Percentiles rank a stretch among this genome's conserved stretches.
Conservation (phyloP, 2,329 filamentous ascomycete genomes). For the Aspergillus awamori region DNA sequence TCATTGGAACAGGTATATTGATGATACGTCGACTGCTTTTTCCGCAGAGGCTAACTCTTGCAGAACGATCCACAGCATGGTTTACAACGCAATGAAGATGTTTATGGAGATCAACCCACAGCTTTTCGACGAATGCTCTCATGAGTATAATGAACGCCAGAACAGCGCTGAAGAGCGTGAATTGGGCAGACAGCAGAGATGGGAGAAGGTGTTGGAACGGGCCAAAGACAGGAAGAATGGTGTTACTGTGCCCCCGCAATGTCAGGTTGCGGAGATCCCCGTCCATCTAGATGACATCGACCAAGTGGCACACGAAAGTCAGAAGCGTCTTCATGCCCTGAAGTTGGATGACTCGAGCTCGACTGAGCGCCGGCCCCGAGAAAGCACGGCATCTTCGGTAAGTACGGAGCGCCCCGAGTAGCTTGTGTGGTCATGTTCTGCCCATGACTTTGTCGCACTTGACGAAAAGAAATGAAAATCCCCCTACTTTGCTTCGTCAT, state of each 20-base stretch:
- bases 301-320: conserved; percentile 76
- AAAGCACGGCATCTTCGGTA: conserved; percentile 49
- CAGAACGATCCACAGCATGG: conserved; percentile 99
- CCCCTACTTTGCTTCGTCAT: conserved; percentile 28
- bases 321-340: conserved; percentile 84
- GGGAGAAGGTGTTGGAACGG: conserved; percentile 82
- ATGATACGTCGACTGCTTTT: neutral
- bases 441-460: conserved; percentile 26
- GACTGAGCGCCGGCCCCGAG: conserved; percentile 55
- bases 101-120: conserved; percentile 99
- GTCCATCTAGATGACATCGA: conserved; percentile 70
- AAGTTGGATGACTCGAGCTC: conserved; percentile 71
- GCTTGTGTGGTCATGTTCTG: conserved; percentile 25
- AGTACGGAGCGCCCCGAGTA: conserved; percentile 27
- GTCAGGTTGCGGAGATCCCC: conserved; percentile 49
- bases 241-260: conserved; percentile 40
- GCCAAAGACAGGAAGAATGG: conserved; percentile 69
- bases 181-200: conserved; percentile 78
- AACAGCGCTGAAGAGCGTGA: conserved; percentile 87
- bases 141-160: conserved; percentile 96
- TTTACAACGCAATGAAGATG: conserved; percentile 99
- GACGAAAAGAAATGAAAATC: conserved; percentile 2
- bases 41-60: conserved; percentile 28
- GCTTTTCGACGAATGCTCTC: conserved; percentile 96
- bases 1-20: conserved; percentile 90